phyloP scores from a whole-genome alignment of 208 protist species.

The Herpetomonas tarakana region DNA sequence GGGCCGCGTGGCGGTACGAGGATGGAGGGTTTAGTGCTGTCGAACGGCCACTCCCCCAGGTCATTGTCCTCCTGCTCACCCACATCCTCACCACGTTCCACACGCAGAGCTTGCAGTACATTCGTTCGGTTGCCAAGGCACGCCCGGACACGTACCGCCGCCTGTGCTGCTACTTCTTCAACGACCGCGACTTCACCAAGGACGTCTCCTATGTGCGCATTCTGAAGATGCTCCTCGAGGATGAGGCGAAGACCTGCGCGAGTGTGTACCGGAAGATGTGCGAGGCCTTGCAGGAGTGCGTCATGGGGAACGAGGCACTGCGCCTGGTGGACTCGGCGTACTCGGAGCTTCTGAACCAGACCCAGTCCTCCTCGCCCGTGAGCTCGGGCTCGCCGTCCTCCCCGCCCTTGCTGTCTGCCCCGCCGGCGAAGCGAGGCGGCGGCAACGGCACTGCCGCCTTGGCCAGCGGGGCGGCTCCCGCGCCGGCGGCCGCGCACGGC shows the following conservation, averaged over 20 bases:
- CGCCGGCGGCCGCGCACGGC: neutral
- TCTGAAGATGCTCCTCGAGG: neutral
- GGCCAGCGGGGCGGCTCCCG: neutral
- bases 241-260: neutral
- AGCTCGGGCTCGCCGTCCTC: neutral
- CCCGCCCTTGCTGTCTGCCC: neutral
- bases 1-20: slow-evolving; percentile 2
- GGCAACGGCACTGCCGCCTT: too few species aligned
- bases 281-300: neutral
- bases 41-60: neutral
- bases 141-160: neutral
- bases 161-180: neutral
- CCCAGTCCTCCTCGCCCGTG: neutral
- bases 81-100: neutral
- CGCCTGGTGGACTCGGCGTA: neutral
- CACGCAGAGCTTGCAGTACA: neutral
- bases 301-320: neutral
- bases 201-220: neutral
- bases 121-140: neutral
- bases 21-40: neutral
- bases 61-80: neutral
- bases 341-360: neutral
- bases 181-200: neutral
- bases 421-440: neutral
- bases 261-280: neutral